Percentiles rank a stretch among this genome's conserved stretches.
Conservation (phyloP, 1,139 yeast species). For the Lodderomyces parapsilosis region DNA sequence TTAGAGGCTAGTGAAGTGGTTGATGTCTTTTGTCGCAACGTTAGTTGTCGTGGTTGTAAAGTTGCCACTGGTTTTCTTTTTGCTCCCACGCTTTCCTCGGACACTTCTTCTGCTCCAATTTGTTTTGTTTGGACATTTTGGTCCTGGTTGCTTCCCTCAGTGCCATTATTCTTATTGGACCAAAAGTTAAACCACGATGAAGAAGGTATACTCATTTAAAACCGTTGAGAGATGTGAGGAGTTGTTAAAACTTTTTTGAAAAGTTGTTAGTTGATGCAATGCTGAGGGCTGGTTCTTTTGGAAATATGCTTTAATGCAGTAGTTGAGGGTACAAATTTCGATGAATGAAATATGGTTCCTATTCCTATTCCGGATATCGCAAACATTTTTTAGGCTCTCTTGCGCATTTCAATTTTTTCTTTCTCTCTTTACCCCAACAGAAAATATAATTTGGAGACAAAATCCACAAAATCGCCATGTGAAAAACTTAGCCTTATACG, state of each 20-base stretch:
- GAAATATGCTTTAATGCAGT: too few species aligned
- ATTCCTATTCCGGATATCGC: neutral
- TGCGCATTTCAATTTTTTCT: too few species aligned
- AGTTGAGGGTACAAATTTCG: neutral
- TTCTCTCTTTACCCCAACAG: constrained; percentile 2
- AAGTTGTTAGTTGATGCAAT: too few species aligned
- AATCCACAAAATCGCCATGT: neutral
- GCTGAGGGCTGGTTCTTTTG: too few species aligned
- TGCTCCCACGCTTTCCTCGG: neutral
- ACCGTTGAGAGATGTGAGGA: too few species aligned
- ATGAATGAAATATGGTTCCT: neutral
- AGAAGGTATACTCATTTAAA: neutral
- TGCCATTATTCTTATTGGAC: neutral
- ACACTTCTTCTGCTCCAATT: neutral
- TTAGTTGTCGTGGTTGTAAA: neutral
- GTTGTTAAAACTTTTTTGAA: too few species aligned
- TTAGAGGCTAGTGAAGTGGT: constrained; percentile 21
- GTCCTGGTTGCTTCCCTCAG: neutral
- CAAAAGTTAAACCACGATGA: neutral
- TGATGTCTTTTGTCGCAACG: constrained; percentile 14
- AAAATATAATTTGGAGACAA: neutral
- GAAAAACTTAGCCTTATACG: neutral
- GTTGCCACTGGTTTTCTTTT: neutral
- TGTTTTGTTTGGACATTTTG: neutral
- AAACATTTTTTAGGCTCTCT: neutral